Base-by-base conservation (phyloP, 345 rosid genomes). In the Brassica carinata region DNA sequence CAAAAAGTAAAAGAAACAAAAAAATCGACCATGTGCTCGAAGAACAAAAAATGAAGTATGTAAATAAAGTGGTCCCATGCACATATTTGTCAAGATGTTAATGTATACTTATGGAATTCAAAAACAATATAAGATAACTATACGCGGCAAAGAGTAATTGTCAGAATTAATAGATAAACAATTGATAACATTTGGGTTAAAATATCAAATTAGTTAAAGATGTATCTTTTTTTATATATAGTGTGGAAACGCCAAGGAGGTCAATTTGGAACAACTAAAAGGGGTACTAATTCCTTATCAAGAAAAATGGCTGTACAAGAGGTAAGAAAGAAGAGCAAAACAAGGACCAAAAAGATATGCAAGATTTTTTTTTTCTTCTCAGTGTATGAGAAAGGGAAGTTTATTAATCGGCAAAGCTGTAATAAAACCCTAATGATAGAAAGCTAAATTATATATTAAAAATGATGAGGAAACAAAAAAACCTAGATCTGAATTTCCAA, bases 261-360 rank as follows among this genome's bases (percentile, higher is more conserved):
- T 14, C 7, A 63, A 29, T 23, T 17, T 59, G 57, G 19, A 63
- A 64, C 14, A 45, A 74, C 19, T 9, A 33, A 43, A 72, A 23
- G 29, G n/a, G 14, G 11, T 13, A 33, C 8, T 70, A 31, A 40
- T 4, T 27, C 31, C 17, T 63, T 19, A 62, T 34, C 33, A 34
- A 36, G 17, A 48, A 53, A n/a, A 53, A 53, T 53, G 7, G n/a
- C 18, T 53, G 19, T 53, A 23, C 8, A 53, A 53, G 58, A 53
- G 57, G 57, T 51, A 51, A 51, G 57, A 51, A 51, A 51, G 57
- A 51, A 51, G 58, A 55, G 17, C 62, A 66, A 66, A 64, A 17
- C 55, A 74, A 73, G n/a, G 23, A 72, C 51, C 17, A 66, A 79
- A 64, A 19, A 53, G 83, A 74, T 48, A 30, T 57, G 66, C 48